Evolutionary conservation across 1,284 basidiomycete species (phyloP).

Genomic region (Hymenochaete sp.): DNA sequence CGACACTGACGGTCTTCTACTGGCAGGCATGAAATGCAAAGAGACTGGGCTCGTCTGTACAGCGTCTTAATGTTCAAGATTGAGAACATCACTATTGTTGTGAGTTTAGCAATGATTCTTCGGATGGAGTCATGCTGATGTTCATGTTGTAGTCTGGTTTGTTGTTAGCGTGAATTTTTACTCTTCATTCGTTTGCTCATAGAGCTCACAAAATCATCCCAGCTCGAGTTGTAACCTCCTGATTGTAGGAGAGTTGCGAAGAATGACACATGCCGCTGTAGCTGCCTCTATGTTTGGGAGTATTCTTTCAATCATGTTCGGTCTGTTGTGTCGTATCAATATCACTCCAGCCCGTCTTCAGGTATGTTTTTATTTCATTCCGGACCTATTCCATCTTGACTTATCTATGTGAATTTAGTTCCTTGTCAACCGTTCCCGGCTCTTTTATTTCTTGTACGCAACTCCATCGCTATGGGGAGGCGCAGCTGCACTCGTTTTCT

Average conservation of each 20-base stretch:
- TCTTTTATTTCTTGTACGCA: slow-evolving; percentile 12
- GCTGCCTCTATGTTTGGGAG: slow-evolving; percentile 13
- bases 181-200: neutral
- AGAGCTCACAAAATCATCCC: neutral
- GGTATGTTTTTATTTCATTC: neutral
- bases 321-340: slow-evolving; percentile 11
- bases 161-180: slow-evolving; percentile 6
- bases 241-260: slow-evolving; percentile 10
- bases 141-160: slow-evolving; percentile 11
- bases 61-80: slow-evolving; percentile 15
- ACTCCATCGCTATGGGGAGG: slow-evolving; percentile 14
- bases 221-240: slow-evolving; percentile 13
- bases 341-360: slow-evolving; percentile 14
- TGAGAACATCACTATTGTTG: slow-evolving; percentile 13
- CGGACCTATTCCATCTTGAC: neutral
- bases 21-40: slow-evolving; percentile 3
- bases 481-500: slow-evolving; percentile 10
- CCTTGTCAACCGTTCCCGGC: slow-evolving; percentile 4
- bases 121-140: neutral
- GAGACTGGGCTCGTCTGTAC: slow-evolving; percentile 10
- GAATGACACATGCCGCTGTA: slow-evolving; percentile 11
- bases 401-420: neutral
- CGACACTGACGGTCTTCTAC: neutral
- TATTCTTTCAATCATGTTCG: slow-evolving; percentile 11
- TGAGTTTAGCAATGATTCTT: neutral